Conservation (phyloP, 2,329 filamentous ascomycete genomes). For the Cladophialophora carrionii region DNA sequence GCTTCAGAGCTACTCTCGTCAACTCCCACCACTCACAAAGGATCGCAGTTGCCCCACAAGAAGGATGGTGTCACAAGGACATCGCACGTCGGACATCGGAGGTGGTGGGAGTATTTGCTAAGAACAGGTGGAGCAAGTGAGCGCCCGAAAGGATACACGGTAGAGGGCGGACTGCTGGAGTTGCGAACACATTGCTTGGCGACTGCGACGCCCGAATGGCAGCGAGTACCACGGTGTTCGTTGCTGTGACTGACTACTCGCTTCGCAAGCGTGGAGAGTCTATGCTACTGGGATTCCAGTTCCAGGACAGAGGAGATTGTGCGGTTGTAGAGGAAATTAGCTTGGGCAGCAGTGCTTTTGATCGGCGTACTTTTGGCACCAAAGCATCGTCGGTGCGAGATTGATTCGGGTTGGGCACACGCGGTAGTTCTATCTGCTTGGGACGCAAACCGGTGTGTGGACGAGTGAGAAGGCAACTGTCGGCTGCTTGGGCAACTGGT, state of each 20-base stretch:
- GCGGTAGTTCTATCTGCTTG: constrained; percentile 8
- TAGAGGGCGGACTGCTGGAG: neutral
- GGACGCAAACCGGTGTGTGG: constrained; percentile 1
- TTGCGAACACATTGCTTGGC: constrained; percentile 1
- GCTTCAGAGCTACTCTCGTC: neutral
- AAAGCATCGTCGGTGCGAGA: constrained; percentile 7
- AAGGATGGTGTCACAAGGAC: constrained; percentile 5
- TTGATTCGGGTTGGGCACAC: constrained; percentile 19
- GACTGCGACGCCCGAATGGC: constrained; percentile 10
- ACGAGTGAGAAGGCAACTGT: constrained; percentile 21
- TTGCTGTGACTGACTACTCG: neutral
- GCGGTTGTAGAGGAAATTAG: constrained; percentile 9
- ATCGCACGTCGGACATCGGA: constrained; percentile 7
- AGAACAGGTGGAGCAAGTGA: constrained; percentile 11
- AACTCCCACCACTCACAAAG: neutral
- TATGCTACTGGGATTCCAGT: neutral
- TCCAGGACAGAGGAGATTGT: neutral
- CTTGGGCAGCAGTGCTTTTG: constrained; percentile 27
- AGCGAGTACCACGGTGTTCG: constrained; percentile 4
- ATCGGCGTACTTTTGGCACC: constrained; percentile 23
- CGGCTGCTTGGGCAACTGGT: neutral
- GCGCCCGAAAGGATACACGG: constrained; percentile 13
- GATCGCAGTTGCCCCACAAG: neutral
- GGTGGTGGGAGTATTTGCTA: constrained; percentile 2
- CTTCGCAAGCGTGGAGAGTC: neutral